Base-by-base conservation (phyloP, 257 asterid species). In the Coffea eugenioides region DNA sequence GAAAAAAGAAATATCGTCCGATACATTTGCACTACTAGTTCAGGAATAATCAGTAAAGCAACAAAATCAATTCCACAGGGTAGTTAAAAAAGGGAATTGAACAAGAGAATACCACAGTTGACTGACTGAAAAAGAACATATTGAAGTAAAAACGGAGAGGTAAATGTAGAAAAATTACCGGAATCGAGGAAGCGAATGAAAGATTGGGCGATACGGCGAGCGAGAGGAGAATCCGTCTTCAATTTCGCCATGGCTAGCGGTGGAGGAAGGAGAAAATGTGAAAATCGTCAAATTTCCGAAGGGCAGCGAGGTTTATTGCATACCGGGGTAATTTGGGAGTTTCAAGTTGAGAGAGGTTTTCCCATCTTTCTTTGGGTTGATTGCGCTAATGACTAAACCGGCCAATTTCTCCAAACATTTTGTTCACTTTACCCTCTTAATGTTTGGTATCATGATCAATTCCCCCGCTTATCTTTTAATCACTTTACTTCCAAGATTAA, bases 151-250 rank as follows among this genome's bases (percentile, higher is more conserved):
- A 72, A 3, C 54, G 27, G 10, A 3, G 39, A 11, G 13, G 11
- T 75, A 66, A 12, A 52, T n/a, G 48, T 5, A 31, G 8, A 18
- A 23, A 45, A 20, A 27, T 65, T 80, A 93, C 98, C 95, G 64
- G 94, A 85, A 80, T 84, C 83, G 82, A 93, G 97, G 84, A 93
- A 93, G 52, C 81, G 89, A 80, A 93, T 83, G 84, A 93, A 89
- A 39, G 98, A 89, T 79, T 83, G 83, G 39, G 86, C 96, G 87
- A 93, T 91, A 79, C 96, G 98, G 73, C 89, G 95, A 71, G 94
- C 91, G 83, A 93, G 77, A 57, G 94, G 96, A 84, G 93, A 88
- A 81, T 90, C 98, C 36, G 92, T 86, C 75, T 80, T 89, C 81
- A 89, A 82, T 69, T 65, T 88, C 94, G 92, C 87, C 97, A 92